Evolutionary conservation across 2,329 filamentous ascomycete genomes (phyloP), one percentile per base, ranked within the genome.

Genomic region (Metarhizium brunneum): DNA sequence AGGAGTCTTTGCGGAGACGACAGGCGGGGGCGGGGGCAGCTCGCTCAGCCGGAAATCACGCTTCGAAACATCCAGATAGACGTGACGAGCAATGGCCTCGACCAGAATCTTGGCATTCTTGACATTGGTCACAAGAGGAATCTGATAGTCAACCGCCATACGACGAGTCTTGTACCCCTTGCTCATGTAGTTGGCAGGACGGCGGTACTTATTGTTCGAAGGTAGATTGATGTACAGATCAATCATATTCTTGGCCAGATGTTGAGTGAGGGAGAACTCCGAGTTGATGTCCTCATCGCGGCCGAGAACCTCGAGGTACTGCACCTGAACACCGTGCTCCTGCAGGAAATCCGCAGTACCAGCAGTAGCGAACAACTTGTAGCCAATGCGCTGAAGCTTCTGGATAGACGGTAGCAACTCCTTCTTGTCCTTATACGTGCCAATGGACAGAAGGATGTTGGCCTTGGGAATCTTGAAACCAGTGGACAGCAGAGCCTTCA

Each of bases 161-260:
- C 94, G 86, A 70, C 94, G 85, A 55, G 94, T 97, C 67, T 89
- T 87, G 76, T 99, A 99, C 58, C 94, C 94, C 76, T 94, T 94
- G 73, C 89, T 95, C 87, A 99, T 95, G 75, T 97, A 99, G 78
- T 91, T 99, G 65, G 94, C 94, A 36, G 94, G 94, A 62, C 94
- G 86, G 64, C 94, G 85, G 80, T 95, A 99, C 71, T 92, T 89
- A 78, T 99, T 99, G 82, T 84, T 96, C 13, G 94, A 97, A n/a
- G 94, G 94, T 73, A 99, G 74, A 73, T 99, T 99, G 84, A 99
- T 96, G 77, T 99, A 99, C 58, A 99, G 77, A 71, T 97, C 92
- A 65, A 99, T 99, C 71, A 94, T 86, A 76, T 97, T 97, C 76
- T 96, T 97, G 57, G 92, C 88, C 73, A 99, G 77, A 76, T 96